phyloP scores from a whole-genome alignment of 192 early-diverging fungal genomes.

The Mortierella claussenii region DNA sequence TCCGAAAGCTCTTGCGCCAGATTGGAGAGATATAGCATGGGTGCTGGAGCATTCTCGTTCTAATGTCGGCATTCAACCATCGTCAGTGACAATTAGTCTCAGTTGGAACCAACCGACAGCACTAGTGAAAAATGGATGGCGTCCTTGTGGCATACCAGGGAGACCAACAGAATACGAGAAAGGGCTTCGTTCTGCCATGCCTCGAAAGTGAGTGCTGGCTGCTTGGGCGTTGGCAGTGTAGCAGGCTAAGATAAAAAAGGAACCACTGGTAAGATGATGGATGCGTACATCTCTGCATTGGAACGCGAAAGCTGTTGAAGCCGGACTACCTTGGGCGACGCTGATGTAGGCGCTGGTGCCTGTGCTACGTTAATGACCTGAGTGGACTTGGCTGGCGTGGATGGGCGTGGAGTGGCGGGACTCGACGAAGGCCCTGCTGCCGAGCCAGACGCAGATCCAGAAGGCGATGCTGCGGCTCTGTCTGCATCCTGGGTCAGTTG shows the following conservation, averaged over 20 bases:
- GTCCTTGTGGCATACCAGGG: constrained; percentile 73
- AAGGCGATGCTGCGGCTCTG: constrained; percentile 11
- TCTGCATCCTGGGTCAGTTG: constrained; percentile 21
- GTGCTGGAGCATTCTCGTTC: constrained; percentile 27
- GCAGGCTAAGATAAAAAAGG: constrained; percentile 4
- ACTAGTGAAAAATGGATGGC: no score
- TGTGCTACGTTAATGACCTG: not conserved
- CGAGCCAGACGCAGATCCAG: constrained; percentile 15
- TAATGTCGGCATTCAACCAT: constrained; percentile 14
- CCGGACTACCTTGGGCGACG: constrained; percentile 7
- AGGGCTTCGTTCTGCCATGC: constrained; percentile 90
- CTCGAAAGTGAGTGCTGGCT: constrained; percentile 61
- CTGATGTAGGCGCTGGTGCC: not conserved
- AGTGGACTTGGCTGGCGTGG: constrained; percentile 3
- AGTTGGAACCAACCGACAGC: no score
- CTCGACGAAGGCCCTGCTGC: constrained; percentile 9
- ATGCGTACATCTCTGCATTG: not conserved
- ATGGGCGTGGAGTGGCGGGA: constrained; percentile 1
- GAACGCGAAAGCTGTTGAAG: not conserved
- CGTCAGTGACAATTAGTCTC: not conserved
- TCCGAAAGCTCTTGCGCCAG: constrained; percentile 26
- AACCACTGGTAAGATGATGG: not conserved
- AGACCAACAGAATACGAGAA: constrained; percentile 80
- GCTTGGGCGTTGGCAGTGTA: constrained; percentile 23
- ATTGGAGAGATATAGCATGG: constrained; percentile 30